These are phyloP conservation scores for Sindora glabra DNA, from an alignment of 306 rosid genomes.

Conservation along the genomic window DNA sequence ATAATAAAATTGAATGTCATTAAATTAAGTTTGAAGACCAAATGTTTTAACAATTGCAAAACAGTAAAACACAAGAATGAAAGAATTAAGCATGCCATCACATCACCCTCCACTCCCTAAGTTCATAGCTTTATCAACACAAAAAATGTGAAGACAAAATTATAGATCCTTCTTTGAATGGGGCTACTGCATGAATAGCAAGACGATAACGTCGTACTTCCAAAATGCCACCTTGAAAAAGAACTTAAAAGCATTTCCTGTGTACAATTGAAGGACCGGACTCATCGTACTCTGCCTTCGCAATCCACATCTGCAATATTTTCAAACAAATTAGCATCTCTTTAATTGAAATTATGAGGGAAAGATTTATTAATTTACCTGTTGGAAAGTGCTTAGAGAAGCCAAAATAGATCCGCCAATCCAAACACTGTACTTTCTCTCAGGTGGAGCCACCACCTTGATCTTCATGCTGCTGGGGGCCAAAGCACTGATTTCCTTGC, in stretches of 20 bases:
- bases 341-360: too few relatives aligned
- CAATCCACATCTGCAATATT: conserved; percentile 92
- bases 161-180: conserved; percentile 10
- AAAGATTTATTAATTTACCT: too few relatives aligned
- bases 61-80: too few relatives aligned
- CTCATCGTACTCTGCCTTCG: conserved; percentile 87
- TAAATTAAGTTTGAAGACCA: too few relatives aligned
- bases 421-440: conserved; percentile 90
- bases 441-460: conserved; percentile 90
- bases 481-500: conserved; percentile 80
- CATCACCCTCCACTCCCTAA: too few relatives aligned
- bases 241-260: conserved; percentile 76
- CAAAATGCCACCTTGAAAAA: conserved; percentile 12
- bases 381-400: conserved; percentile 86
- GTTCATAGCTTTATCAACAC: too few relatives aligned
- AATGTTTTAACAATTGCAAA: too few relatives aligned
- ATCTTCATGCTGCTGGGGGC: conserved; percentile 93
- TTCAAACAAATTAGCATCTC: conserved; percentile 6
- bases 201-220: conserved; percentile 10
- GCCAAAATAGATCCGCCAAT: conserved; percentile 91
- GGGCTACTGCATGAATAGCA: conserved; percentile 22
- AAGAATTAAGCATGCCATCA: too few relatives aligned
- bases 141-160: conserved; percentile 11
- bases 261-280: conserved; percentile 89
- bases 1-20: too few relatives aligned